Evolutionary conservation across 108 stramenopile genomes (phyloP), one percentile per base, ranked within the genome.

Genomic region (Discostella stelligeroides): DNA sequence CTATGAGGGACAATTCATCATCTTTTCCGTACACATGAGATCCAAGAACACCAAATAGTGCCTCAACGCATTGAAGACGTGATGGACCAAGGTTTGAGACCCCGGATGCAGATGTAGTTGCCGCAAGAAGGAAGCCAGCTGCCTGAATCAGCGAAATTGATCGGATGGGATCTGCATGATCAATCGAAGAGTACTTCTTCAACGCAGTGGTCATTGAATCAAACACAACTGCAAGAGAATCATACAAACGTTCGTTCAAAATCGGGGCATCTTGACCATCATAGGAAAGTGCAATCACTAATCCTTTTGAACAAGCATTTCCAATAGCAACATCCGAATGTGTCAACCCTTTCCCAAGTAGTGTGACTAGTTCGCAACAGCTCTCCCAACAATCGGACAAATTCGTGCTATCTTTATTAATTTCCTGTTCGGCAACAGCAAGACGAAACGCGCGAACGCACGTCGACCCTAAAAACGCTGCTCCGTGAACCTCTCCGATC

Each of bases 1-100:
- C 84, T 8, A 50, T 56, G 4, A 94, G 64, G 29, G 85, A 76
- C n/a, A 91, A 68, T 65, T 91, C 90, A 29, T 89, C 86, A 51
- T 94, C 90, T 61, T 89, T 88, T 38, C 83, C 64, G 63, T 82
- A 83, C 2, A 88, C 84, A 13, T 72, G 48, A 1, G 89, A 91
- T 25, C 90, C 92, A 1, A 94, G 50, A 38, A 89, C 15, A 7
- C 40, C 50, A 73, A 94, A 84, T 7, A 91, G 47, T 12, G 81
- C 73, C 23, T 88, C 87, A n/a, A 85, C 71, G 65, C 86, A 86
- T 42, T 76, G 70, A 18, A 85, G 66, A 21, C 85, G 68, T 24
- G 85, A 61, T 29, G 67, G 75, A 20, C 80, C 78, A 48, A 87
- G 73, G 30, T 73, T 38, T 40, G 57, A 28, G 23, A 40, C 41